Percentiles rank a stretch among this genome's conserved stretches.
phyloP scores from a whole-genome alignment of 75 land plant species.

The Cupressus sempervirens region DNA sequence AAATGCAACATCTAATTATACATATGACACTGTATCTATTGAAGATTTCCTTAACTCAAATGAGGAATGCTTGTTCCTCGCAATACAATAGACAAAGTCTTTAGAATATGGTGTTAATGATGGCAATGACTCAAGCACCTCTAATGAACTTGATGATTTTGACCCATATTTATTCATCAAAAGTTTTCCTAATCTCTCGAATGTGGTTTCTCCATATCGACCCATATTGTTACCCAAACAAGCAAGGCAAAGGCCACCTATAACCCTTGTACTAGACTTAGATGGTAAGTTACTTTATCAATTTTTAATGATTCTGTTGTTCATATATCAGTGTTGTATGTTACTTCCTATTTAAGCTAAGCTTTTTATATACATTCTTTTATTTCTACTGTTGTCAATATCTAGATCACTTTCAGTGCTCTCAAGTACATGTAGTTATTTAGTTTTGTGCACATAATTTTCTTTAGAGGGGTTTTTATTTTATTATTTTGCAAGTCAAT shows the following conservation, averaged over 20 bases:
- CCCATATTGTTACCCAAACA: no score
- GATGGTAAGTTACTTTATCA: no score
- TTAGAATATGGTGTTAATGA: constrained; percentile 32
- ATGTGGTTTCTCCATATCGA: no score
- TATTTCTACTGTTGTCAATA: neutral
- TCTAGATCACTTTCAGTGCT: neutral
- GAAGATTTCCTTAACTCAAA: constrained; percentile 4
- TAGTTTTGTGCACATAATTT: neutral
- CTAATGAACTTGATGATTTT: no score
- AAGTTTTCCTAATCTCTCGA: no score
- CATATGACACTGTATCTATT: constrained; percentile 1
- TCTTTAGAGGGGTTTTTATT: neutral
- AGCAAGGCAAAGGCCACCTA: no score
- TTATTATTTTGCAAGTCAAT: no score
- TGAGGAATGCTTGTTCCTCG: constrained; percentile 10
- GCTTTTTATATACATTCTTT: neutral
- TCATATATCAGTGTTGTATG: neutral
- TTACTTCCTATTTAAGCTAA: neutral
- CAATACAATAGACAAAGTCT: constrained; percentile 40
- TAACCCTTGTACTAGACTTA: no score
- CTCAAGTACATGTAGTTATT: neutral
- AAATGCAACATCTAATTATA: neutral
- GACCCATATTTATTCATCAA: no score
- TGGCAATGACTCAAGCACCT: constrained; percentile 12
- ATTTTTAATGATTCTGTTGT: no score